phyloP scores from a whole-genome alignment of 345 rosid species.

The Atalantia buxifolia region DNA sequence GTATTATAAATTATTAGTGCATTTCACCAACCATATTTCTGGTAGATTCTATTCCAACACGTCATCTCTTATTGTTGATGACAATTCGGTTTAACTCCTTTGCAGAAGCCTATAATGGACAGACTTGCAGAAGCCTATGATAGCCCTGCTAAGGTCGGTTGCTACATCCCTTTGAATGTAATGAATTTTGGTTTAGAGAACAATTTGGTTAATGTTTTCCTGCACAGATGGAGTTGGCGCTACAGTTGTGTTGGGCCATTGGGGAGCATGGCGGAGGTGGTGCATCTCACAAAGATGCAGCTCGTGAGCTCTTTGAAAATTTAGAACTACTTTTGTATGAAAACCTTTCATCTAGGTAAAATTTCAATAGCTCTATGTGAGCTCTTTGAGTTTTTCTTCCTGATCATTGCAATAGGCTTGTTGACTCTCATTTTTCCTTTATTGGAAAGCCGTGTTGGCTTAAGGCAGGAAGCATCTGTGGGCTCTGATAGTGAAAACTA shows the following conservation, averaged over 20 bases:
- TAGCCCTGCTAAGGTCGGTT: constrained; percentile 75
- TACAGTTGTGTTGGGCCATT: constrained; percentile 95
- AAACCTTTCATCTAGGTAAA: constrained; percentile 83
- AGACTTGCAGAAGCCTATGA: constrained; percentile 96
- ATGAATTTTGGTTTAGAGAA: background rate
- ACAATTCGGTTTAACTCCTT: constrained; percentile 11
- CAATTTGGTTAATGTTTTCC: background rate
- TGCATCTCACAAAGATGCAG: constrained; percentile 78
- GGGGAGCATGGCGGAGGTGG: constrained; percentile 99
- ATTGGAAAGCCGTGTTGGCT: constrained; percentile 66
- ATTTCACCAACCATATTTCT: background rate
- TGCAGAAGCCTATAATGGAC: constrained; percentile 93
- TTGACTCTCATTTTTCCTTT: constrained; percentile 13
- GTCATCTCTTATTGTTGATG: background rate
- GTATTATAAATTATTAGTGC: background rate
- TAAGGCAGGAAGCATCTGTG: constrained; percentile 55
- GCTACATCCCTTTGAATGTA: constrained; percentile 8
- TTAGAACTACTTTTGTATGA: constrained; percentile 90
- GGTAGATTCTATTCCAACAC: constrained; percentile 2
- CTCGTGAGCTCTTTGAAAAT: constrained; percentile 96
- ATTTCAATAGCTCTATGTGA: background rate
- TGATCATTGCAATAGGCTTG: background rate
- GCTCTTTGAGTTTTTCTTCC: constrained; percentile 1
- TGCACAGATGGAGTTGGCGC: constrained; percentile 75
- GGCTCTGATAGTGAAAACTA: constrained; percentile 34